Evolutionary conservation across 345 rosid species (phyloP), one percentile per base, ranked within the genome.

Genomic region (Trapa incisa): DNA sequence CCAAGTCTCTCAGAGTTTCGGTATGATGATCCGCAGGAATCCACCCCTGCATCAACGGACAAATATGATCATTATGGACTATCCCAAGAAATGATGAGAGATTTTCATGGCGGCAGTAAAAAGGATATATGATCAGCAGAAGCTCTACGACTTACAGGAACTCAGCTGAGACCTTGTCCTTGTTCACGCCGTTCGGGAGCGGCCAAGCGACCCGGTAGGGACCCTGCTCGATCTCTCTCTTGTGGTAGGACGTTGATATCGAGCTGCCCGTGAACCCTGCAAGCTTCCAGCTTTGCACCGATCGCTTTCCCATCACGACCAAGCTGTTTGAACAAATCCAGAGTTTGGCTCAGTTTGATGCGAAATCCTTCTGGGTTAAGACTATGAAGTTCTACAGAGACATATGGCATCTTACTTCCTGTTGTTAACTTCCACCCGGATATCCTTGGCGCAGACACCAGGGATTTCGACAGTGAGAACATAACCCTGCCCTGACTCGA

Each of bases 391-490:
- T 15, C 1, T 39, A 42, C 37, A n/a, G 10, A 7, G 8, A 48
- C 42, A 43, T 39, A 12, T 43, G 43, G 12, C 14, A 41, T 50
- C 72, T 74, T 81, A 85, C 96, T 75, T 80, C 73, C 45, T 76
- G 68, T 83, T 78, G 73, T 79, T 78, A 58, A 89, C 83, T 70
- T 89, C 96, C 75, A 92, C 98, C 80, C 84, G 81, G 67, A 92
- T 76, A 73, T 92, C 86, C 76, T 76, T 73, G 70, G 77, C 70
- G 61, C 73, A 65, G 37, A 80, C 96, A 4, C 96, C 93, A 33
- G 96, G 92, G 72, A 89, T 74, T 77, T 89, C 96, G 36, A 89
- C 48, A 11, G 80, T 85, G 48, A 92, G 65, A 61, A 86, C 67
- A 75, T 85, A 89, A 61, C 73, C 75, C 47, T 67, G 62, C 65